Conservation (phyloP, 495 filamentous ascomycete species). For the Penicillium paxilli region DNA sequence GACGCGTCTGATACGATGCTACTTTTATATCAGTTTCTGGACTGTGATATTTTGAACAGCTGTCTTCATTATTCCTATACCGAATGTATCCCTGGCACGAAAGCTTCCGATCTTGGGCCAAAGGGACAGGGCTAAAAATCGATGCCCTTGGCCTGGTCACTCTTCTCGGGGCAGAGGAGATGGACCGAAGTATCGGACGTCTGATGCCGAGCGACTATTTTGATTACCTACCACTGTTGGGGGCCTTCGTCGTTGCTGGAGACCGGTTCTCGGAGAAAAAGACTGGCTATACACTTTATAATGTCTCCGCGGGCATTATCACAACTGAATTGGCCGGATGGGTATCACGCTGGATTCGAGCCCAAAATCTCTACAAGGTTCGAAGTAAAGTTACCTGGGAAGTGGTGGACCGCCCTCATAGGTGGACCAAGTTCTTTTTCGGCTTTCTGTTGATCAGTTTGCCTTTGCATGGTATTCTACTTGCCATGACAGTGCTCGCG, state of each 20-base stretch:
- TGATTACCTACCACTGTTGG: constrained; percentile 14
- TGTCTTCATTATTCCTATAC: not conserved
- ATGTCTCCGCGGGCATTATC: constrained; percentile 13
- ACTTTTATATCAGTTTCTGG: not conserved
- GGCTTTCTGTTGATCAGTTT: constrained; percentile 4
- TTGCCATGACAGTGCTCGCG: constrained; percentile 7
- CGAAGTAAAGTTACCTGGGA: constrained; percentile 12
- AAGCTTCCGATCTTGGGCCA: constrained; percentile 5
- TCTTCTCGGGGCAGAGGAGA: constrained; percentile 11
- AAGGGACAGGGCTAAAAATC: constrained; percentile 7
- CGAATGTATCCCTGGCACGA: constrained; percentile 14
- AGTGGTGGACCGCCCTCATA: constrained; percentile 1
- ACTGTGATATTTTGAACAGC: not conserved
- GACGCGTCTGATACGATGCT: not conserved
- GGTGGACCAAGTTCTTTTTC: not conserved
- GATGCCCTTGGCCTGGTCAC: constrained; percentile 19
- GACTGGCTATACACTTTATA: constrained; percentile 12
- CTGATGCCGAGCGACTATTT: constrained; percentile 9
- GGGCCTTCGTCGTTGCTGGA: constrained; percentile 10
- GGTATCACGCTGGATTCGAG: constrained; percentile 16
- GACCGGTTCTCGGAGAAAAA: constrained; percentile 9
- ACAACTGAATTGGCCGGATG: constrained; percentile 16
- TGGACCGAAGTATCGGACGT: constrained; percentile 12
- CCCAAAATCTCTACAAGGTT: constrained; percentile 5
- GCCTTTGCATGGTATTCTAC: constrained; percentile 2